Base-by-base conservation (phyloP, 148 eudicot species). In the Rhododendron williamsianum region DNA sequence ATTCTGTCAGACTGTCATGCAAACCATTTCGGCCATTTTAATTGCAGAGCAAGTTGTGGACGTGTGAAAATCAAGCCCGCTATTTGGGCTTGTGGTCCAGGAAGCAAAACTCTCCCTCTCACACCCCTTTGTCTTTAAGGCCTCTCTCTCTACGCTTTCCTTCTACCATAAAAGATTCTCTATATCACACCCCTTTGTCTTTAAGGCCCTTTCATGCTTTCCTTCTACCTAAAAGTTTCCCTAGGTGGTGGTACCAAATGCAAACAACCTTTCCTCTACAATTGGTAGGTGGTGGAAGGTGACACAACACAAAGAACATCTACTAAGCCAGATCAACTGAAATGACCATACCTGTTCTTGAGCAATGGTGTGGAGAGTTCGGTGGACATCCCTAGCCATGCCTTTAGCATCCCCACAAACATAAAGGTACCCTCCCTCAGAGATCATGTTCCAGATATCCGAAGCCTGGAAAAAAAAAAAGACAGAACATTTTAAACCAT, bases 321-420 rank as follows among this genome's bases (percentile, higher is more conserved):
- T n/a, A 30, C 15, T 30, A 19, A 69, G 43, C 60, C 49, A 45
- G n/a, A 69, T 23, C 25, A 82, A 46, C 49, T 35, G 4, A 79
- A 27, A 79, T 27, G 63, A 16, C 15, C 13, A 38, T 91, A 97
- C 98, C 99, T 97, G 96, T 84, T 97, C 96, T 89, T 97, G 98
- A 74, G 87, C 91, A 84, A 97, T 94, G 45, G 98, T 92, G 94
- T 95, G 98, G 79, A 97, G 98, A 36, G 95, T 89, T 83, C 98
- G 90, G 87, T 97, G 98, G 30, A 97, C 99, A 88, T 97, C 99
- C 80, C 91, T 91, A 33, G 99, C 99, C 99, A 97, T 97, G 92
- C 99, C 98, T 91, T 97, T 97, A 81, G 99, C 99, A 82, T 97
- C 98, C 82, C 99, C 99, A 85, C 99, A 97, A 1, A 97, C 99